Base-by-base conservation (phyloP, 139 green algal genomes). In the Tetradesmus obliquus region DNA sequence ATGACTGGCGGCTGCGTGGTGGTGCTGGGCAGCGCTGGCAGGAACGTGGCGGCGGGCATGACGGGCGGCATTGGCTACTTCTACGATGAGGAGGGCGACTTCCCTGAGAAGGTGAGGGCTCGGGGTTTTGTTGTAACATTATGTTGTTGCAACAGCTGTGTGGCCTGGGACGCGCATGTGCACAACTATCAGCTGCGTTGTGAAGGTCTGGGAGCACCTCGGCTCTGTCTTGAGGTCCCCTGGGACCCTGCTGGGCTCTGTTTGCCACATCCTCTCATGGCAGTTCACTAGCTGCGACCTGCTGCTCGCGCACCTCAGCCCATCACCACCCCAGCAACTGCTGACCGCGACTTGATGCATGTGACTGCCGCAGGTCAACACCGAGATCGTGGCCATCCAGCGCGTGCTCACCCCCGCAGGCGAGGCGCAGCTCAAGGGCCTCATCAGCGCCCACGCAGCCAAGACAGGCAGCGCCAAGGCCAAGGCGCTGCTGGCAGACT, bases 61-160 rank as follows among this genome's bases (percentile, higher is more conserved):
- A 99, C 98, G 6, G 98, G 98, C 58, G 98, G 98, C 24, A 92
- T 99, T 55, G 98, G 93, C 53, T 99, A 99, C 97, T 99, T 99
- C 94, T 96, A 97, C 76, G 98, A 99, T 92, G 97, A 97, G 93
- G 97, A 98, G 91, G 97, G 96, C 90, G 96, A 97, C 88, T 99
- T 99, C 95, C 92, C 94, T 2, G 93, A 97, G 89, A 98, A 98
- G 94, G 95, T 94, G 79, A 66, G 66, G 66, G 66, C n/a, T 4
- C 17, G 12, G 20, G 81, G 12, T 55, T n/a, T 54, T 13, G 82
- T 32, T 84, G 80, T 45, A 6, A 22, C 15, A 82, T 72, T 62
- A 5, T 17, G 45, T 10, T 10, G 58, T n/a, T n/a, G 20, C 66
- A 19, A 17, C 9, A 32, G 17, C 9, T 87, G 79, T 53, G 82